Evolutionary conservation across 441 rosid genomes (phyloP), one percentile per base, ranked within the genome.

Genomic region (Jatropha multifida): DNA sequence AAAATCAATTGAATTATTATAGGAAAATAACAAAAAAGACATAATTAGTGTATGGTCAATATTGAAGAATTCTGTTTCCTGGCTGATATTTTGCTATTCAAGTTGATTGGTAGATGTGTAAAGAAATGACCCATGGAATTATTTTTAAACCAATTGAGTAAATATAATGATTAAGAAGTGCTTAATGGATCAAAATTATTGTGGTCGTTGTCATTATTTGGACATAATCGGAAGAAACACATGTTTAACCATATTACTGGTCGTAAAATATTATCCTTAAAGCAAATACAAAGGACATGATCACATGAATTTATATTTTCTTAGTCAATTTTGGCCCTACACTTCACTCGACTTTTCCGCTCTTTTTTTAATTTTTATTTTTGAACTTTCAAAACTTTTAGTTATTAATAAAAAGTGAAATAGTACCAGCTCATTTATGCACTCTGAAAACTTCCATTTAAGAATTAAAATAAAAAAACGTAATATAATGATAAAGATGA

Each of bases 191-290:
- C 40, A 60, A 23, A 59, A 59, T 72, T 72, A 72, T 60, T 59
- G 41, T 18, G 42, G 56, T 15, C 23, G 75, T 59, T 59, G 75
- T 58, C 74, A 71, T 71, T 71, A 58, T 71, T 71, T 44, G 10
- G 56, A 60, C 74, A 72, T 72, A 59, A 44, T 59, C 54, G 27
- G 7, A 59, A 42, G 56, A 59, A 58, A 42, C n/a, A 59, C 0
- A 70, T 58, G n/a, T 71, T 56, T 44, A 32, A 3, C 0, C 40
- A 71, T 71, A 71, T 70, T 54, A 49, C 41, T 69, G 46, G 26
- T 37, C 12, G 42, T 14, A 32, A 69, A 14, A 69, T 51, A 27
- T 7, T 26, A 65, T 18, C 15, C 4, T 37, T 56, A 56, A 56
- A 56, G 26, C 27, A 9, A 61, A 38, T 0, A 0, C 3, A 63